These are phyloP conservation scores for Beauveria caledonica DNA, from an alignment of 2,329 filamentous ascomycete genomes.

Conservation along the genomic window DNA sequence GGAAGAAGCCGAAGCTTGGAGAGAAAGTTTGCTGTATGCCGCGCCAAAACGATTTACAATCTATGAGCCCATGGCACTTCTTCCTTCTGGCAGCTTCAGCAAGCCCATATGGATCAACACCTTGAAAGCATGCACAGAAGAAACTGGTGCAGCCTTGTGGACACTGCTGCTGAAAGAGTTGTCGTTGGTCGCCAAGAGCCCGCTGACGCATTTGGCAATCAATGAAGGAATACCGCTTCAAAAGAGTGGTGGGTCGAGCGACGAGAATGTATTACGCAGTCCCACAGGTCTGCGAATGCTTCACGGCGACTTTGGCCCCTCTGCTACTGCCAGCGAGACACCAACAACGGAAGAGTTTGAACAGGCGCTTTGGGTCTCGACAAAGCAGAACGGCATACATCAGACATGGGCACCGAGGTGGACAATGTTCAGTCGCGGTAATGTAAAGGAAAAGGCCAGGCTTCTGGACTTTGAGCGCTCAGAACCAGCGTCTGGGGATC, in stretches of 20 bases:
- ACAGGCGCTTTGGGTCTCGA: conserved; percentile 67
- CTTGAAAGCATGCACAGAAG: conserved; percentile 21
- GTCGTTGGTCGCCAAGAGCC: conserved; percentile 30
- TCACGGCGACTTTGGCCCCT: conserved; percentile 64
- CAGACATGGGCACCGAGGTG: conserved; percentile 85
- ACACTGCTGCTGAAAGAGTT: conserved; percentile 37
- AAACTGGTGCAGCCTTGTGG: conserved; percentile 36
- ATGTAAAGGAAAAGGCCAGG: conserved; percentile 79
- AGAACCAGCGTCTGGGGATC: conserved; percentile 13
- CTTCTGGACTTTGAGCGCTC: conserved; percentile 46
- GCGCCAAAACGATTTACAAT: conserved; percentile 51
- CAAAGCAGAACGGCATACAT: conserved; percentile 67
- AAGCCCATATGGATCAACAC: conserved; percentile 31
- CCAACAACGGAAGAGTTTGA: conserved; percentile 47
- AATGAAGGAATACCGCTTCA: conserved; percentile 54
- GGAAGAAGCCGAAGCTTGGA: conserved; percentile 12
- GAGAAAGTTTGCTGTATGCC: conserved; percentile 26
- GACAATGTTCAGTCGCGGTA: conserved; percentile 92
- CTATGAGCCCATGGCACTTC: conserved; percentile 53
- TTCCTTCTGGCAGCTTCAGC: conserved; percentile 51
- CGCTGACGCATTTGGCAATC: conserved; percentile 48
- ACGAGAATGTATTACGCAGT: conserved; percentile 64
- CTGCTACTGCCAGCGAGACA: conserved; percentile 16
- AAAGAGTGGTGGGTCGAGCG: conserved; percentile 17
- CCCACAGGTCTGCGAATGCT: conserved; percentile 64